Conservation (phyloP, 129 eudicot genomes). For the Artemisia tridentata region DNA sequence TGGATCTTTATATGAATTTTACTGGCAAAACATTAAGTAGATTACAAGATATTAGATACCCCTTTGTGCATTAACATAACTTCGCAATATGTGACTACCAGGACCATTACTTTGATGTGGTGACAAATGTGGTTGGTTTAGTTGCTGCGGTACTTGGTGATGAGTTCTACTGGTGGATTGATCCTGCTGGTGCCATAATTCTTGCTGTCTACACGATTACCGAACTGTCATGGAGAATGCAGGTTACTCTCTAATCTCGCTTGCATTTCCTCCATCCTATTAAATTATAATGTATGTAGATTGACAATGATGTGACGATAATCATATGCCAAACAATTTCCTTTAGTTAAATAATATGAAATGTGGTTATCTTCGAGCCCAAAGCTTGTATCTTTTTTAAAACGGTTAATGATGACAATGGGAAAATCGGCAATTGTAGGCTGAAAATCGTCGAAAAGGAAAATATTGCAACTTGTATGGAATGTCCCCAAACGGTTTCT, state of each 20-base stretch:
- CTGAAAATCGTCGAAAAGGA: too few species aligned
- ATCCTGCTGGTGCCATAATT: constrained; percentile 68
- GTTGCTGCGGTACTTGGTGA: constrained; percentile 77
- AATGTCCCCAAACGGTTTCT: too few species aligned
- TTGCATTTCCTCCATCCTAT: not conserved
- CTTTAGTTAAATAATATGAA: too few species aligned
- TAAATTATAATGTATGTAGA: not conserved
- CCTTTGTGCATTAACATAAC: not conserved
- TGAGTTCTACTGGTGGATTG: constrained; percentile 73
- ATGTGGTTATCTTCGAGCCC: too few species aligned
- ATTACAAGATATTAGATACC: constrained; percentile 2
- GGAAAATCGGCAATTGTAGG: too few species aligned
- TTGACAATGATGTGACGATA: not conserved
- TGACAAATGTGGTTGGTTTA: constrained; percentile 68
- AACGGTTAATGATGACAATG: too few species aligned
- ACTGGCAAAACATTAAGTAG: not conserved
- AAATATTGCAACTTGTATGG: too few species aligned
- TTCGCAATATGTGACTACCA: constrained; percentile 1
- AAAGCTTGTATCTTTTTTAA: too few species aligned
- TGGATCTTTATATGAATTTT: not conserved
- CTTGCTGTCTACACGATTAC: constrained; percentile 65
- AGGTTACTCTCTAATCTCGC: constrained; percentile 36
- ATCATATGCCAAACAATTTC: too few species aligned
- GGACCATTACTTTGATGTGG: constrained; percentile 83
- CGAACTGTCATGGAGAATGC: constrained; percentile 74